Base-by-base conservation (phyloP, 192 early-diverging fungal genomes). In the Phycomyces blakesleeanus region DNA sequence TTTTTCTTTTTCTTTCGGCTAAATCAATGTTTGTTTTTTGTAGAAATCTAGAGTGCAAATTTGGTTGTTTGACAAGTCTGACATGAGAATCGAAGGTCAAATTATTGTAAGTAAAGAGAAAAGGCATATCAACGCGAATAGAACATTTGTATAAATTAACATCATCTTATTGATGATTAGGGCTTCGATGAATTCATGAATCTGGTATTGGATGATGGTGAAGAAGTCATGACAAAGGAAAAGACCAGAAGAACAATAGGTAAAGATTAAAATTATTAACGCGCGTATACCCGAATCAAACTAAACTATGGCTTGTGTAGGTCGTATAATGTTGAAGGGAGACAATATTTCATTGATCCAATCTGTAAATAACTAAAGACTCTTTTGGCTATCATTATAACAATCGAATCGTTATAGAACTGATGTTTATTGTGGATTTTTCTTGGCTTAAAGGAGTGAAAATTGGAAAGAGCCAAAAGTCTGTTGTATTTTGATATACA, bases 141-240 rank as follows among this genome's bases (percentile, higher is more conserved):
- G n/a, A n/a, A n/a, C n/a, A n/a, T n/a, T n/a, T n/a, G n/a, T n/a
- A n/a, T n/a, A n/a, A n/a, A n/a, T n/a, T n/a, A n/a, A n/a, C n/a
- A n/a, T n/a, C n/a, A n/a, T n/a, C n/a, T 54, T 59, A 25, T 74
- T 56, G 29, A 1, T 22, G 40, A 12, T n/a, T 78, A 95, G 95
- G 96, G 96, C 26, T 96, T 98, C 71, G 96, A 98, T 73, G 96
- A 98, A 72, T 98, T 98, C 73, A 96, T 98, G 94, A 95, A 91
- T 69, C 72, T 98, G 65, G 96, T 98, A 18, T 77, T 98, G 55
- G 96, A 93, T 68, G 82, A 93, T 24, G 92, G 92, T 21, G 87
- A 83, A 56, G 96, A 98, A 74, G 78, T 95, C 15, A 76, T 90
- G 52, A 64, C 77, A 51, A 95, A 95, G 80, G 91, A 91, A 60